Evolutionary conservation across 139 green algal genomes (phyloP).

Genomic region (Chlamydomonas incerta): DNA sequence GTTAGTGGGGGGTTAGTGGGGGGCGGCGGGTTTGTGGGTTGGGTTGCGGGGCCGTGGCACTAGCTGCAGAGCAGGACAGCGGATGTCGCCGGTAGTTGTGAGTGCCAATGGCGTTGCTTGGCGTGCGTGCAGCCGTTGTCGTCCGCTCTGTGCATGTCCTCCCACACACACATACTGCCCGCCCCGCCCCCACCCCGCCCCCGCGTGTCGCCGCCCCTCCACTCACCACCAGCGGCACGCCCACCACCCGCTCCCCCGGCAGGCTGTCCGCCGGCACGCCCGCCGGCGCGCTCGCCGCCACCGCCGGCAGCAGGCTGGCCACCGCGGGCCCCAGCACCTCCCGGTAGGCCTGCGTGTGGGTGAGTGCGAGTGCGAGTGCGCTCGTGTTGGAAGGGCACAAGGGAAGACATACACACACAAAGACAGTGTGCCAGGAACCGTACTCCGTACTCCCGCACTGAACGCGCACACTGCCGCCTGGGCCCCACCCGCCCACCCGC

Average conservation of each 20-base stretch:
- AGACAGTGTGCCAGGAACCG: no score
- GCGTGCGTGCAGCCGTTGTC: background rate
- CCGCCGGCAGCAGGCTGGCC: conserved; percentile 56
- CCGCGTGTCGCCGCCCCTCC: background rate
- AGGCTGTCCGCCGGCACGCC: conserved; percentile 42
- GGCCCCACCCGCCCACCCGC: no score
- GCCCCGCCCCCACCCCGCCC: background rate
- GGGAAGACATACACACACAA: no score
- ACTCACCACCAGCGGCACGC: conserved; percentile 28
- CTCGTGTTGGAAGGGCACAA: no score
- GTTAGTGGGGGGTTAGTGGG: no score
- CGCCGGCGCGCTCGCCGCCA: conserved; percentile 43
- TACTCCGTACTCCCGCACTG: no score
- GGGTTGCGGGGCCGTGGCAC: no score
- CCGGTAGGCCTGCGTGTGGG: conserved; percentile 58
- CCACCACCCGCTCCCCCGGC: conserved; percentile 35
- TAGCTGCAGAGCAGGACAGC: no score
- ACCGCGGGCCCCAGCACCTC: conserved; percentile 70
- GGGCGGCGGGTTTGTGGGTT: no score
- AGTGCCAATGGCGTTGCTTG: background rate
- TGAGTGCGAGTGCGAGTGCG: background rate
- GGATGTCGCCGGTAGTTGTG: no score
- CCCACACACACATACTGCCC: background rate
- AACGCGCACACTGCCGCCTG: no score
- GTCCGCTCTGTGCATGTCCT: background rate